These are phyloP conservation scores for Tolypocladium cylindrosporum DNA, from an alignment of 2,329 filamentous ascomycete genomes.

Conservation along the genomic window DNA sequence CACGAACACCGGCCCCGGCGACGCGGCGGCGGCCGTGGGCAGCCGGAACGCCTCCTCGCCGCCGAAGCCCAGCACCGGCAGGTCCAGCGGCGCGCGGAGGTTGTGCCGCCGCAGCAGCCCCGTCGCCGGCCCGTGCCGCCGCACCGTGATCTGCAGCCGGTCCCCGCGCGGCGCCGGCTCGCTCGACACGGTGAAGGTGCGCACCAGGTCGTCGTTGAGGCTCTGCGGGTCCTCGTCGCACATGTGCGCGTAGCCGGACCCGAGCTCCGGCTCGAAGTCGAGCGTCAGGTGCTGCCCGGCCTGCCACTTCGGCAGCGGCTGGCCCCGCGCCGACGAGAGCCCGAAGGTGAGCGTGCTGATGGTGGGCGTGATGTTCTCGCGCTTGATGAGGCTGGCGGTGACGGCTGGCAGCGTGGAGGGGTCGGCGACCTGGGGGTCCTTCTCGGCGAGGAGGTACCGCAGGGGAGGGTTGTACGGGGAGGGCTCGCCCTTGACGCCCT, in stretches of 20 bases:
- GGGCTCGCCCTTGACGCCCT: constrained; percentile 44
- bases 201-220: constrained; percentile 74
- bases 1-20: constrained; percentile 45
- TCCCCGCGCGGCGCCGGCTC: constrained; percentile 25
- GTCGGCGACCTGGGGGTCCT: constrained; percentile 9
- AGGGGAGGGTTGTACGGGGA: constrained; percentile 76
- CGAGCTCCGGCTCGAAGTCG: constrained; percentile 59
- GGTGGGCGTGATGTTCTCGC: constrained; percentile 52
- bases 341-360: constrained; percentile 54
- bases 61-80: constrained; percentile 64
- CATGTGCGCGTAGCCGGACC: constrained; percentile 75
- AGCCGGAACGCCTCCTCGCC: constrained; percentile 42
- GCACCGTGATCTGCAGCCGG: constrained; percentile 61
- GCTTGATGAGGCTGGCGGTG: constrained; percentile 46
- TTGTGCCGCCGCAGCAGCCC: constrained; percentile 51
- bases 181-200: constrained; percentile 75
- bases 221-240: constrained; percentile 67
- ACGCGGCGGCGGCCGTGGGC: constrained; percentile 6
- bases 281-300: constrained; percentile 72
- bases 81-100: constrained; percentile 41
- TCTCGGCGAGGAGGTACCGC: constrained; percentile 53
- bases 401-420: constrained; percentile 8
- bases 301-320: constrained; percentile 34
- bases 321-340: constrained; percentile 13
- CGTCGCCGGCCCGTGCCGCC: constrained; percentile 61